Base-by-base conservation (phyloP, 257 asterid genomes). In the Solanum megistacrolobum region DNA sequence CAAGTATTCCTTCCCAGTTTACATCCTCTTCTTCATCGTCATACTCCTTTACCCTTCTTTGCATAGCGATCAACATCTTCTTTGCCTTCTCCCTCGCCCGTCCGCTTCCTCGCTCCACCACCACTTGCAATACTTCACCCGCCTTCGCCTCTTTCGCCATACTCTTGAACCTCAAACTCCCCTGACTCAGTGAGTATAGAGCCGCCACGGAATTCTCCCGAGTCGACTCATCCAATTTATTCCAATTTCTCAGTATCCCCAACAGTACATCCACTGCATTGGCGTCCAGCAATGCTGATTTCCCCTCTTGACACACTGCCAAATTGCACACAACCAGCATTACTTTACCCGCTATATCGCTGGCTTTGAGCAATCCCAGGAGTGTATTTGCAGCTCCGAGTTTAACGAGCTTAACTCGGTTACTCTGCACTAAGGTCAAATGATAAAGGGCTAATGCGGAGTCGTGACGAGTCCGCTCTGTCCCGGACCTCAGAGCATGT, bases 391-490 rank as follows among this genome's bases (percentile, higher is more conserved):
- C 91, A 0, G 95, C 98, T 31, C 96, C 99, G 1, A 97, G 93
- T 89, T 87, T 90, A 12, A 96, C 55, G 32, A 95, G 84, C 83
- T 94, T 95, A 83, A 71, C 89, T 31, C 98, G 85, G 78, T 97
- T 97, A 92, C 97, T 93, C 74, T 89, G 94, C 29, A 94, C 96
- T 76, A 95, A 86, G 2, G 96, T 95, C 55, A 97, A 41, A 92
- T 97, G 99, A 65, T 97, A 97, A 86, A 97, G 92, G 14, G 98
- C 98, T 71, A 95, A 72, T 0, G 98, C 97, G 1, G 99, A 87
- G 89, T 97, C 99, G 23, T 92, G 93, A 86, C 98, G 97, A 91
- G 98, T 93, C 86, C 92, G 93, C 92, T 87, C 93, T 8, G 93
- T 93, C 18, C 95, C 98, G 1, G 95, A 89, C 92, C 99, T 91